Evolutionary conservation across 2,329 filamentous ascomycete genomes (phyloP).

Genomic region (Paecilomyces niveus): DNA sequence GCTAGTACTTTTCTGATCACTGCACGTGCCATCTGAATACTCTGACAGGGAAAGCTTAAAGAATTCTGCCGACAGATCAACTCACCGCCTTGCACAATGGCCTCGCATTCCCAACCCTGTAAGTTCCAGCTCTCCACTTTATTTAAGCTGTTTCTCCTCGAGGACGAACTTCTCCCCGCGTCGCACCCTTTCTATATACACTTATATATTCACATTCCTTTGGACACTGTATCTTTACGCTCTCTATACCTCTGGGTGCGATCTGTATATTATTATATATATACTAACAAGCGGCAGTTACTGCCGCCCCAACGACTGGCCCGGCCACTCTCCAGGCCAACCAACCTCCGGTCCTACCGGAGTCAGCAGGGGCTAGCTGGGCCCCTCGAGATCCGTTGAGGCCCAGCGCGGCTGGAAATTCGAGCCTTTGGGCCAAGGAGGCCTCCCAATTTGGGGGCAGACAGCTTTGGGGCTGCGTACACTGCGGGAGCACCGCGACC

Average conservation of each 20-base stretch:
- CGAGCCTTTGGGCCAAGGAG: conserved; percentile 1
- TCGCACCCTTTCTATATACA: background rate
- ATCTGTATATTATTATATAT: background rate
- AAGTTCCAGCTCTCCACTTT: background rate
- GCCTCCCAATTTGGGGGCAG: background rate
- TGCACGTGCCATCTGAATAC: background rate
- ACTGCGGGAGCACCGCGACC: conserved; percentile 1
- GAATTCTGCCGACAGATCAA: background rate
- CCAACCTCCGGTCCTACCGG: background rate
- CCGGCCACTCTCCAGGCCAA: background rate
- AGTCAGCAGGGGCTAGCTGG: background rate
- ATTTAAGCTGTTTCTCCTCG: background rate
- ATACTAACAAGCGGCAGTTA: background rate
- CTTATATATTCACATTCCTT: background rate
- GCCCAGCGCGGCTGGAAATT: background rate
- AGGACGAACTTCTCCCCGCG: background rate
- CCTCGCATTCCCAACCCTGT: background rate
- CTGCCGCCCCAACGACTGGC: background rate
- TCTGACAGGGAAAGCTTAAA: background rate
- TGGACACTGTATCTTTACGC: background rate
- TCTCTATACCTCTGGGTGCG: background rate
- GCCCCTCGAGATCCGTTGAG: background rate
- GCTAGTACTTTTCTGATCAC: background rate
- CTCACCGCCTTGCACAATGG: background rate
- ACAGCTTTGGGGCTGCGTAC: conserved; percentile 1